Base-by-base conservation (phyloP, 805 yeast genomes). In the Danielozyma ontarioensis region DNA sequence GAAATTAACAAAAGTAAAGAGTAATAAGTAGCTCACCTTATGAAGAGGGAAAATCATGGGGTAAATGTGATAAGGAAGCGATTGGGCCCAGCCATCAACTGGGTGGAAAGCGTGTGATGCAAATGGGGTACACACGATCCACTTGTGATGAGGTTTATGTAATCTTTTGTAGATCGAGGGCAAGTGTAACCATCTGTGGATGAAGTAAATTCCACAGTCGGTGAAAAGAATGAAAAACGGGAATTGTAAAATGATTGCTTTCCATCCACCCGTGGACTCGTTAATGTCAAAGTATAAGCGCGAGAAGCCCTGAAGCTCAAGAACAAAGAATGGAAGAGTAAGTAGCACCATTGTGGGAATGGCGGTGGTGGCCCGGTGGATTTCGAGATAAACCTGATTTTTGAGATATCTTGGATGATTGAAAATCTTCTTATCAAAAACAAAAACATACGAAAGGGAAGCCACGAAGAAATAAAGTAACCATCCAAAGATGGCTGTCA, bases 61-160 rank as follows among this genome's bases (percentile, higher is more conserved):
- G 65, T 74, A 93, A 39, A 88, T 47, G 59, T 93, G 98, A 67
- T 93, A 93, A 11, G 98, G 96, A 44, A 93, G 56, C 24, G 95
- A 83, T 69, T 93, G 98, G 39, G 77, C 68, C 68, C 84, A 93
- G 25, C 98, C 98, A 51, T 93, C 98, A 33, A 93, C 83, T 11
- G 98, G 97, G 62, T 93, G 96, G 87, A 93, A 93, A 17, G 97
- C 97, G 55, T 89, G 97, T 6, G 96, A 86, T 1, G 98, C 98
- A 64, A 83, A 93, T 28, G 98, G 98, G 7, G 98, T 90, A 41
- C 97, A 90, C 26, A 93, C 96, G 47, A 93, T 78, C 98, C 98
- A 93, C 66, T 93, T 93, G 74, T 93, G 98, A 62, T 93, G 98
- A 10, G 97, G 97, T 67, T 93, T 93, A 69, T 93, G 98, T 41